Evolutionary conservation across 1,284 basidiomycete species (phyloP), one percentile per base, ranked within the genome.

Genomic region (Tilletia setariae): DNA sequence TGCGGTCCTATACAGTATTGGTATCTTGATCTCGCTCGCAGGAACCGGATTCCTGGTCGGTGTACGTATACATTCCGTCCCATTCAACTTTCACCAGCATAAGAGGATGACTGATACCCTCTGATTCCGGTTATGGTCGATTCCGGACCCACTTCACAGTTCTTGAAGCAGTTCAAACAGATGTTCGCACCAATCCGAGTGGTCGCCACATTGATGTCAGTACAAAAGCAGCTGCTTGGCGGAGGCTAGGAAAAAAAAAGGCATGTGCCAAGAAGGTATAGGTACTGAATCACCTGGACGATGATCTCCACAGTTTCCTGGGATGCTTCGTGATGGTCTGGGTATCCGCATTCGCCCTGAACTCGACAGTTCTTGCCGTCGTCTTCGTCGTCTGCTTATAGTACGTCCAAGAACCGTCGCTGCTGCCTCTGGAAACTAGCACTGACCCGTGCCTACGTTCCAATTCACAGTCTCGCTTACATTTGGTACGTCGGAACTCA

Each of bases 111-210:
- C n/a, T n/a, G n/a, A n/a, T n/a, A n/a, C n/a, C n/a, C n/a, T n/a
- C n/a, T n/a, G n/a, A n/a, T n/a, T n/a, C n/a, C n/a, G n/a, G n/a
- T n/a, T n/a, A n/a, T n/a, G n/a, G n/a, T n/a, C n/a, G n/a, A n/a
- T n/a, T n/a, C n/a, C n/a, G n/a, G n/a, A n/a, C n/a, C n/a, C n/a
- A n/a, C n/a, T 23, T 32, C 46, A 25, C 46, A 47, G 43, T 79
- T 79, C 62, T 72, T 73, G 23, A 73, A 72, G 70, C 73, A 73
- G 69, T 71, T 75, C 65, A 63, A 72, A 30, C 74, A 92, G 91
- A 94, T 94, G 93, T 95, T 95, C 86, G 93, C 94, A 83, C 90
- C 91, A 63, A 88, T 94, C 25, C 90, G 93, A 67, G 84, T 95
- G n/a, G 84, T 91, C 13, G 93, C 94, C 0, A 89, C 92, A 0